These are phyloP conservation scores for Exophiala oligosperma DNA, from an alignment of 2,329 filamentous ascomycete species.

Conservation along the genomic window DNA sequence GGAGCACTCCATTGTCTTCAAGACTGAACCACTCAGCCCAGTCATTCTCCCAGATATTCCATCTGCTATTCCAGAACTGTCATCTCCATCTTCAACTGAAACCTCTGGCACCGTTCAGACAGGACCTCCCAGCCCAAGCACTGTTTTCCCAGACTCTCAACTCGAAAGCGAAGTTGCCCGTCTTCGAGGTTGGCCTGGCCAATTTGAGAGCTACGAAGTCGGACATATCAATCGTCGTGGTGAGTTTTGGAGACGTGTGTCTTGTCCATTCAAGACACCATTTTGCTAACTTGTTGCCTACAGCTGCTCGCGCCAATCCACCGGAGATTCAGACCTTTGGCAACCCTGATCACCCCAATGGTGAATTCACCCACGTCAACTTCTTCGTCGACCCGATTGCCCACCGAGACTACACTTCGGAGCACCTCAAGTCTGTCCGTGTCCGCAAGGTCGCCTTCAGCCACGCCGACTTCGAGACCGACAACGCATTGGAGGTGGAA, in stretches of 20 bases:
- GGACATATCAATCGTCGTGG: constrained; percentile 5
- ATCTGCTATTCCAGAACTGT: no score
- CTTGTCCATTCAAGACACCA: neutral
- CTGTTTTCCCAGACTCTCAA: neutral
- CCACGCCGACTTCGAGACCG: constrained; percentile 9
- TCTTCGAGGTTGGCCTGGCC: constrained; percentile 17
- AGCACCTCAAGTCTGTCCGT: constrained; percentile 10
- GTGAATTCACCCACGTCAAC: constrained; percentile 20
- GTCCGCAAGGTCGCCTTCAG: constrained; percentile 8
- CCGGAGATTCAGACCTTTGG: constrained; percentile 7
- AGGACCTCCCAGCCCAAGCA: neutral
- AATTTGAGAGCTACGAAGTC: constrained; percentile 21
- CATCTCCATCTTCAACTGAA: neutral
- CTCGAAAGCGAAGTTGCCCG: constrained; percentile 6
- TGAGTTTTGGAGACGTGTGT: neutral
- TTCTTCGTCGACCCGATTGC: constrained; percentile 18
- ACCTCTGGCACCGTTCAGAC: neutral
- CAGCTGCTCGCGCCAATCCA: neutral
- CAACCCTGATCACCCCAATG: constrained; percentile 20
- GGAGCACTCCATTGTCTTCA: no score
- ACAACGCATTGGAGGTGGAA: constrained; percentile 2
- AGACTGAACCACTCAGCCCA: no score
- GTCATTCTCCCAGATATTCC: no score
- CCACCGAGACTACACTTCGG: constrained; percentile 14
- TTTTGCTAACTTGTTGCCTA: neutral